A percentile compares a stretch with the other conserved stretches of the same genome.
Evolutionary conservation across 345 rosid species (phyloP).

Genomic region (Gossypium australe): DNA sequence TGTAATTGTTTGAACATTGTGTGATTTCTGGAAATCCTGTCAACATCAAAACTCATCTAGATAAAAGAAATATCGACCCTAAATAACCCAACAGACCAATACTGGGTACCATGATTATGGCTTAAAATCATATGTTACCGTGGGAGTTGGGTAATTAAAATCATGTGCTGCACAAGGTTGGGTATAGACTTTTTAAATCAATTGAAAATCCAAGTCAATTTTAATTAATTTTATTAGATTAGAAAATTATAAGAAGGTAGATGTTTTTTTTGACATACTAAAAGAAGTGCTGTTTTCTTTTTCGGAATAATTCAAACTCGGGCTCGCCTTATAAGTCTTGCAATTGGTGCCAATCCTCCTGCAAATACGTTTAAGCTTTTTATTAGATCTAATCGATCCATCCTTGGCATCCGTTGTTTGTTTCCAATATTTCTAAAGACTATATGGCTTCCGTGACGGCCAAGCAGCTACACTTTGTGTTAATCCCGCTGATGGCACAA

Average conservation of each 20-base stretch:
- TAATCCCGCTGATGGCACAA: conserved; percentile 74
- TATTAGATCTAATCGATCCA: background rate
- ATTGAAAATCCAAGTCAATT: background rate
- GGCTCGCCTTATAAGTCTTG: background rate
- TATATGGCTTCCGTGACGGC: conserved; percentile 25
- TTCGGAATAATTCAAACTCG: background rate
- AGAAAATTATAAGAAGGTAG: background rate
- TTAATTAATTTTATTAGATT: background rate
- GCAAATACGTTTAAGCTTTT: background rate
- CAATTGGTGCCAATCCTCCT: background rate
- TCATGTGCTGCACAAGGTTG: background rate
- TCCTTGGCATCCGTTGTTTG: background rate
- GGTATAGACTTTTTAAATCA: background rate
- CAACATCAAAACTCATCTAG: background rate
- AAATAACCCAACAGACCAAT: background rate
- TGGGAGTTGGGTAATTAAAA: background rate
- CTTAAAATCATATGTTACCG: background rate
- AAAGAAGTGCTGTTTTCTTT: background rate
- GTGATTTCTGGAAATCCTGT: background rate
- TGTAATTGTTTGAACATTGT: background rate
- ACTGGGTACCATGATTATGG: background rate
- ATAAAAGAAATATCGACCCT: background rate
- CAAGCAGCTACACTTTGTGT: conserved; percentile 48
- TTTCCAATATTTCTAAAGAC: background rate
- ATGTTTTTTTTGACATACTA: background rate